These are phyloP conservation scores for Solanum rostratum DNA, from an alignment of 257 asterid species.

Conservation along the genomic window DNA sequence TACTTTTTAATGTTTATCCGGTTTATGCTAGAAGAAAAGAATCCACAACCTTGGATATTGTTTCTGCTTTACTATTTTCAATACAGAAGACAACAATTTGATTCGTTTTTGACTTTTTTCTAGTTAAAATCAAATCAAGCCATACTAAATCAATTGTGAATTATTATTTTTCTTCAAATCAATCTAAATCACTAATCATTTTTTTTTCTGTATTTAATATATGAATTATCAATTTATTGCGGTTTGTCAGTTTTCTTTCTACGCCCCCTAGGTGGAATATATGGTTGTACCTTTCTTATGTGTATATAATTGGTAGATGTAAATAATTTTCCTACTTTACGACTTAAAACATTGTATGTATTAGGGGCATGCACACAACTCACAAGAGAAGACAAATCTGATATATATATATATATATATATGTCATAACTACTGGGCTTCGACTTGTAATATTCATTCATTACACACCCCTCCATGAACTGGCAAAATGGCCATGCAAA, in stretches of 20 bases:
- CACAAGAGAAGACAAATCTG: conserved; percentile 2
- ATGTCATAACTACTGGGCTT: background rate
- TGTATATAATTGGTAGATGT: background rate
- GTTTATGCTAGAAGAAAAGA: too few relatives aligned
- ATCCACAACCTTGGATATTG: too few relatives aligned
- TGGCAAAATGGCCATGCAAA: conserved; percentile 21
- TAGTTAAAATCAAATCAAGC: too few relatives aligned
- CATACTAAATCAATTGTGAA: too few relatives aligned
- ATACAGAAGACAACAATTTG: too few relatives aligned
- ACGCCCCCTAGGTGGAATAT: background rate
- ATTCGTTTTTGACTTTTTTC: too few relatives aligned
- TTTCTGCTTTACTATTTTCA: too few relatives aligned
- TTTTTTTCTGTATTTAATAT: too few relatives aligned
- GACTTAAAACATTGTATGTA: conserved; percentile 17
- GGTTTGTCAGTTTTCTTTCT: background rate
- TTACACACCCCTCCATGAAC: background rate
- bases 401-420: background rate
- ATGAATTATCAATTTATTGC: too few relatives aligned
- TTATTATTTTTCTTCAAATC: too few relatives aligned
- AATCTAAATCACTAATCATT: too few relatives aligned
- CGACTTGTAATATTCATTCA: conserved; percentile 32
- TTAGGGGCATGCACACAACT: conserved; percentile 31
- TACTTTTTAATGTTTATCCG: too few relatives aligned
- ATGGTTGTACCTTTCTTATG: background rate
- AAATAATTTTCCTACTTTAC: conserved; percentile 10